These are phyloP conservation scores for Colletotrichum coccodes DNA, from an alignment of 2,329 filamentous ascomycete species.

Conservation along the genomic window DNA sequence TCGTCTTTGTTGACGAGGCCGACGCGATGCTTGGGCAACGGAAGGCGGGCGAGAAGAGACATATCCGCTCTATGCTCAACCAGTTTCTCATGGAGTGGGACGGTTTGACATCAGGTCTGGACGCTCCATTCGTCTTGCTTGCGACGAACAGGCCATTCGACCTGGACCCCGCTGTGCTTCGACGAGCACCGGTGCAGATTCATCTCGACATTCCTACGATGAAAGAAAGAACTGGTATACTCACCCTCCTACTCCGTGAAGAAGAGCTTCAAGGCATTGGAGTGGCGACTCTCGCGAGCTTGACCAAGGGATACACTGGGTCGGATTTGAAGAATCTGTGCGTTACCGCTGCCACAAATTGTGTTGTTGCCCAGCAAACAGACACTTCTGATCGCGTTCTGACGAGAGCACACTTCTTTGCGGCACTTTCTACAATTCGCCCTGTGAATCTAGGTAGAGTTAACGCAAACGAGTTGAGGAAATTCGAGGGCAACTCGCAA, in stretches of 20 bases:
- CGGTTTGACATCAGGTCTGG: constrained; percentile 31
- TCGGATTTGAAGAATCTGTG: constrained; percentile 62
- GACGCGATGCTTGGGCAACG: constrained; percentile 35
- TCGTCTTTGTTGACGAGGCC: constrained; percentile 44
- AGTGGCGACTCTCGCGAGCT: constrained; percentile 41
- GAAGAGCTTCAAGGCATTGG: not conserved
- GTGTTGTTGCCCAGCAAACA: constrained; percentile 40
- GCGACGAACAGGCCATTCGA: constrained; percentile 43
- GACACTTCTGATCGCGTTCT: not conserved
- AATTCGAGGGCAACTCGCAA: not conserved
- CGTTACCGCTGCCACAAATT: constrained; percentile 58
- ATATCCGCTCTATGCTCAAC: constrained; percentile 29
- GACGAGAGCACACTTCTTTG: not conserved
- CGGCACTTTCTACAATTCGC: not conserved
- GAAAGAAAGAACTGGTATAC: not conserved
- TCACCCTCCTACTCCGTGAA: not conserved
- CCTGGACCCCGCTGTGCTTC: constrained; percentile 38
- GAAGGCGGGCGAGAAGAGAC: not conserved
- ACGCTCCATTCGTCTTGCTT: constrained; percentile 37
- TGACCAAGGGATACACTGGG: constrained; percentile 60
- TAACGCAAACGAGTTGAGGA: not conserved
- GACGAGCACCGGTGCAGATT: not conserved
- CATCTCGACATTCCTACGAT: not conserved
- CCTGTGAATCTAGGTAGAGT: not conserved
- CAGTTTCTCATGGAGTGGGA: constrained; percentile 43